These are phyloP conservation scores for Nannochloropsis salina DNA, from an alignment of 108 stramenopile species.

Conservation along the genomic window DNA sequence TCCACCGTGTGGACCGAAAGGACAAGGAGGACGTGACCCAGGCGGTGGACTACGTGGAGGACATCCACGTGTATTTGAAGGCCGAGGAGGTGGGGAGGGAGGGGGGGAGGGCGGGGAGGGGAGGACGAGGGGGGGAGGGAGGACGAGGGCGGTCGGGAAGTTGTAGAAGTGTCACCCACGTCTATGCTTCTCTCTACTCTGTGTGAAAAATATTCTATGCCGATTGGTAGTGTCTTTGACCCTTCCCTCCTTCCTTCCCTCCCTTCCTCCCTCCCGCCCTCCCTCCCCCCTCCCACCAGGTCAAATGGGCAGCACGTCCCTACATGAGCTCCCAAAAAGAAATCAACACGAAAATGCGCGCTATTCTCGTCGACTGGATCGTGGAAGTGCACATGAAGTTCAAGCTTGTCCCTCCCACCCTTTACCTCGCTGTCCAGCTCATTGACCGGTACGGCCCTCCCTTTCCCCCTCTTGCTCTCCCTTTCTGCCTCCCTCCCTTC, in stretches of 20 bases:
- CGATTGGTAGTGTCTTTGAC: neutral
- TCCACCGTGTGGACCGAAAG: slow-evolving; percentile 21
- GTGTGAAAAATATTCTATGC: neutral
- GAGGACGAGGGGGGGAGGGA: neutral
- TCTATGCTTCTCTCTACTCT: neutral
- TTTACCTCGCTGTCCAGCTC: slow-evolving; percentile 54
- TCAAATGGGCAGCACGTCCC: slow-evolving; percentile 37
- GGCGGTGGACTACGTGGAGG: slow-evolving; percentile 44
- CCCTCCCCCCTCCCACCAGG: slow-evolving; percentile 22
- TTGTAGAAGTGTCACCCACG: no score
- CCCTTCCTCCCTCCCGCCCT: neutral
- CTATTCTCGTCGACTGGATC: slow-evolving; percentile 58
- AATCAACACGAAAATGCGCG: slow-evolving; percentile 54
- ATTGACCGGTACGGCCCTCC: slow-evolving; percentile 51
- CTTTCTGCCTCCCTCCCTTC: neutral
- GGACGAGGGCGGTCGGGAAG: no score
- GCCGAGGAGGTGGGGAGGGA: slow-evolving; percentile 38
- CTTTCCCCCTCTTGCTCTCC: neutral
- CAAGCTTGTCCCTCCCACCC: slow-evolving; percentile 47
- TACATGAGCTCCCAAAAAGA: slow-evolving; percentile 51
- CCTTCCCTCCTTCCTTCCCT: neutral
- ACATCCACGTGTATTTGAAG: slow-evolving; percentile 46
- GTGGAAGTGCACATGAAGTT: slow-evolving; percentile 58
- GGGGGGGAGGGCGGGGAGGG: neutral
- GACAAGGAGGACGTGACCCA: slow-evolving; percentile 39